These are phyloP conservation scores for Aspergillus fructus DNA, from an alignment of 2,329 filamentous ascomycete species.

Conservation along the genomic window DNA sequence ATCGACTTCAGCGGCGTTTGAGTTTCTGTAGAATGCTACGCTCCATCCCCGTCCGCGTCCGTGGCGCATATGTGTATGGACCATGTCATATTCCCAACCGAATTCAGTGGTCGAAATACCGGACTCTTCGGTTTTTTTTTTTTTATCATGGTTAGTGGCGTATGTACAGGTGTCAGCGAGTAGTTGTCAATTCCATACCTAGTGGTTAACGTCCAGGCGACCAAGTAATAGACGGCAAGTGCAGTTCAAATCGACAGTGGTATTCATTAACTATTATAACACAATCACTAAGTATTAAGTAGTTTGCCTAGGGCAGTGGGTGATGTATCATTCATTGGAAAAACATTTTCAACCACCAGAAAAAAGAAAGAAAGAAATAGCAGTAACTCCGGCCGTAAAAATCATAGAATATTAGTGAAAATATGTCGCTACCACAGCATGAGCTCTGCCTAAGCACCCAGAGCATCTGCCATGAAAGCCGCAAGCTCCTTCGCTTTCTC, in stretches of 20 bases:
- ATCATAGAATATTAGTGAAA: too few relatives aligned
- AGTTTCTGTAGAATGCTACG: neutral
- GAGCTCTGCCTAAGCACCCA: constrained; percentile 15
- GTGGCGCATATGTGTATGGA: neutral
- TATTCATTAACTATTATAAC: too few relatives aligned
- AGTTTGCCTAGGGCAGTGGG: too few relatives aligned
- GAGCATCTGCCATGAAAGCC: constrained; percentile 27
- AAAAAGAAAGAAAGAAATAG: too few relatives aligned
- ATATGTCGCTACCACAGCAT: too few relatives aligned
- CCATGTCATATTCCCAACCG: neutral
- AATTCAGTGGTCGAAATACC: neutral
- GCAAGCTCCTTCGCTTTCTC: constrained; percentile 32
- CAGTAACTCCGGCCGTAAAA: too few relatives aligned
- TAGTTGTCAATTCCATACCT: neutral
- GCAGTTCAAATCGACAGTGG: too few relatives aligned
- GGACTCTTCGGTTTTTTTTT: neutral
- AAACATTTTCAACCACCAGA: too few relatives aligned
- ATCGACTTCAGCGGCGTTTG: neutral
- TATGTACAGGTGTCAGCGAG: neutral
- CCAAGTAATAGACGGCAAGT: too few relatives aligned
- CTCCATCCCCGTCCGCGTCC: neutral
- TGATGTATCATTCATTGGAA: too few relatives aligned
- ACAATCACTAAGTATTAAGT: too few relatives aligned
- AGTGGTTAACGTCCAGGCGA: neutral
- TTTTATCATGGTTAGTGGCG: neutral